Evolutionary conservation across 805 yeast species (phyloP).

Genomic region (Lipomyces japonicus): DNA sequence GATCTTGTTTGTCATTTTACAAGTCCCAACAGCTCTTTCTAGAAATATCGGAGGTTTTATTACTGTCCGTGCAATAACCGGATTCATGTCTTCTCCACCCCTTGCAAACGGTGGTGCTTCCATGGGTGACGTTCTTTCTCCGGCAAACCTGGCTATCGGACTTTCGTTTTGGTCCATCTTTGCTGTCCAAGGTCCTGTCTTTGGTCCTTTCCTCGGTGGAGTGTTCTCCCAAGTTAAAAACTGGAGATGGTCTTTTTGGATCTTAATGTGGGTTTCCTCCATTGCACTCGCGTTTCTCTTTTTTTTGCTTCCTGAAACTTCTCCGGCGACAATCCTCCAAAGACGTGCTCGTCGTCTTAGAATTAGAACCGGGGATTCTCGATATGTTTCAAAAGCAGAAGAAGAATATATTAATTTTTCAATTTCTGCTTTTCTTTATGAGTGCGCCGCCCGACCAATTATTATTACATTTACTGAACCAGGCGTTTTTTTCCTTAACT

Average conservation of each 20-base stretch:
- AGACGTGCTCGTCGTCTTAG: slow-evolving; percentile 51
- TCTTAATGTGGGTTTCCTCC: slow-evolving; percentile 40
- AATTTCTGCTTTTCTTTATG: slow-evolving; percentile 24
- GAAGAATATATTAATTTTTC: neutral
- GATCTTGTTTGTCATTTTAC: slow-evolving; percentile 47
- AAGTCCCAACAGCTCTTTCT: slow-evolving; percentile 52
- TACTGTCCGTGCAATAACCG: slow-evolving; percentile 51
- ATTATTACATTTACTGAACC: slow-evolving; percentile 53
- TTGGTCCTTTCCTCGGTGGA: slow-evolving; percentile 57
- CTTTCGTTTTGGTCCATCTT: slow-evolving; percentile 53
- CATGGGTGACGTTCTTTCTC: slow-evolving; percentile 47
- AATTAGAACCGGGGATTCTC: slow-evolving; percentile 46
- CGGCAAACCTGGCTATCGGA: slow-evolving; percentile 46
- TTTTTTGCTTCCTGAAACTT: slow-evolving; percentile 52
- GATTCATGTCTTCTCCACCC: slow-evolving; percentile 55
- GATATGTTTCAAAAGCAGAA: slow-evolving; percentile 42
- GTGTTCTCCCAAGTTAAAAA: slow-evolving; percentile 45
- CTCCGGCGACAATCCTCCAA: slow-evolving; percentile 44
- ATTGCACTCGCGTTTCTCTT: slow-evolving; percentile 38
- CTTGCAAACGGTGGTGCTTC: slow-evolving; percentile 59
- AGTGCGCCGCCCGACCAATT: slow-evolving; percentile 39
- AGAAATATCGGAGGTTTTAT: slow-evolving; percentile 49
- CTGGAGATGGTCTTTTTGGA: slow-evolving; percentile 45
- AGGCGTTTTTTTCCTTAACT: slow-evolving; percentile 50
- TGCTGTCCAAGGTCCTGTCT: slow-evolving; percentile 51